phyloP scores from a whole-genome alignment of 257 asterid species.

The Gentiana dahurica region DNA sequence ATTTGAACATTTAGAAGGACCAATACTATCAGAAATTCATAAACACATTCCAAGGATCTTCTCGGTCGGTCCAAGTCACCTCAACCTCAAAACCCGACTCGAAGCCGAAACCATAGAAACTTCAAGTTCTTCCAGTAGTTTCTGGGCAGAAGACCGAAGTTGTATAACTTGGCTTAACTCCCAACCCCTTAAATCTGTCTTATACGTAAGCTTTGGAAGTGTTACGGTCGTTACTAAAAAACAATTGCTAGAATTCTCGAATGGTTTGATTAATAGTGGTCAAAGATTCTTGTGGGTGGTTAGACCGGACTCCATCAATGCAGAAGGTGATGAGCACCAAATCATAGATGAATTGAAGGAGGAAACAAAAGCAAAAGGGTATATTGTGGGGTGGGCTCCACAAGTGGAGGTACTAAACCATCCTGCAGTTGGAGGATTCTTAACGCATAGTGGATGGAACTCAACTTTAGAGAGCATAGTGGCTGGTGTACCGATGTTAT shows the following conservation, averaged over 20 bases:
- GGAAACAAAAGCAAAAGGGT: slow-evolving; percentile 23
- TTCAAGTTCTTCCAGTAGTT: neutral
- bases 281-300: slow-evolving; percentile 24
- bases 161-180: slow-evolving; percentile 23
- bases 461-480: slow-evolving; percentile 30
- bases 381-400: slow-evolving; percentile 37
- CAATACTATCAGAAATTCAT: slow-evolving; percentile 16
- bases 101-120: neutral
- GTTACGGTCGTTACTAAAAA: slow-evolving; percentile 8
- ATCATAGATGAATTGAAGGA: slow-evolving; percentile 10
- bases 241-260: slow-evolving; percentile 24
- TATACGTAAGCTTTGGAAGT: slow-evolving; percentile 26
- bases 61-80: slow-evolving; percentile 26
- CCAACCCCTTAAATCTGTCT: slow-evolving; percentile 19
- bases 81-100: slow-evolving; percentile 10
- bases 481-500: slow-evolving; percentile 46
- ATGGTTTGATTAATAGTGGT: slow-evolving; percentile 24
- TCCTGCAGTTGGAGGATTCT: slow-evolving; percentile 28
- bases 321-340: slow-evolving; percentile 2
- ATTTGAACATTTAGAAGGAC: slow-evolving; percentile 24
- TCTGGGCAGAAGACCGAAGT: slow-evolving; percentile 14
- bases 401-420: slow-evolving; percentile 28
- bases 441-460: slow-evolving; percentile 40
- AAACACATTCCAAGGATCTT: slow-evolving; percentile 13
- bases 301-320: slow-evolving; percentile 6